Evolutionary conservation across 75 land plant species (phyloP), one percentile per base, ranked within the genome.

Genomic region (Adiantum capillusveneris): DNA sequence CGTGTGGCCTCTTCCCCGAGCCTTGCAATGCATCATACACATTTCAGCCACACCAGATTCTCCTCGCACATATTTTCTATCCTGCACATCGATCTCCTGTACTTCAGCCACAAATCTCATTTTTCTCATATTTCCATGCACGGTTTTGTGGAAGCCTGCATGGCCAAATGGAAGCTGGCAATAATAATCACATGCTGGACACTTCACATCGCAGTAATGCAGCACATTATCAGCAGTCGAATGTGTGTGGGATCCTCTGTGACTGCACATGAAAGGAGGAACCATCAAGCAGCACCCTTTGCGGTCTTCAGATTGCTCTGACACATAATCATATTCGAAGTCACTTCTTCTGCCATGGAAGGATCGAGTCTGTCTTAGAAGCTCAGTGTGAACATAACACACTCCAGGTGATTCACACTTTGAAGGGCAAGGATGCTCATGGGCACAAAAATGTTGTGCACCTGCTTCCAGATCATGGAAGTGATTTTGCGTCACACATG

Each of bases 11-110:
- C 60, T 39, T 2, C 75, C 65, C 28, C 46, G 25, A 16, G 58
- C 53, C 43, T 60, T 73, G 25, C 65, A 73, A 41, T 66, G 64
- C 75, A 73, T 66, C 48, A 49, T 65, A 29, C 74, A 71, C 74
- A 71, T 71, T 30, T 71, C 63, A 0, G 63, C 63, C 29, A 31
- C 31, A 11, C 69, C 65, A 1, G 57, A 60, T 30, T 73, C 69
- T 41, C 70, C 70, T 63, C 69, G 43, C 0, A 31, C 44, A 25
- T 73, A 73, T 29, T 61, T 60, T 19, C 65, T 22, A 28, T 46
- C 65, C 42, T 28, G 1, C 11, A 73, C 41, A 22, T 66, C 60
- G 26, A 73, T 31, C 2, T 73, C 60, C 42, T 65, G 52, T 5
- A 11, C 26, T 29, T 73, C 75, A 16, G 71, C 39, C n/a, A 62